Percentiles rank a stretch among this genome's conserved stretches.
These are phyloP conservation scores for Pseudogymnoascus sp. DNA, from an alignment of 2,329 filamentous ascomycete genomes.

Conservation along the genomic window DNA sequence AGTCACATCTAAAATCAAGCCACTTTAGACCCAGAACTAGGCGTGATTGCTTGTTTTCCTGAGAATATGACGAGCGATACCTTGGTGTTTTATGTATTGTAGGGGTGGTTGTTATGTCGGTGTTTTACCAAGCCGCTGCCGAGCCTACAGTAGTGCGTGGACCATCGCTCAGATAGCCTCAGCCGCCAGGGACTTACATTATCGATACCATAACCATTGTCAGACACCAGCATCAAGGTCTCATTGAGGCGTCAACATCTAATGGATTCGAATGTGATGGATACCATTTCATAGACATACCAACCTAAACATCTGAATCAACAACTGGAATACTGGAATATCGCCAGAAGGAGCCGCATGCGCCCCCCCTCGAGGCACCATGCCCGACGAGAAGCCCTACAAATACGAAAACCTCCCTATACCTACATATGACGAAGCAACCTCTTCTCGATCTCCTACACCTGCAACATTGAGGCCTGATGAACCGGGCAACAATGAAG, in stretches of 20 bases:
- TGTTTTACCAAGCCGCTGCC: conserved; percentile 8
- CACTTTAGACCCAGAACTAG: not conserved
- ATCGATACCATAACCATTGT: not conserved
- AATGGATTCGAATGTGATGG: not conserved
- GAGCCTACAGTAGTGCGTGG: conserved; percentile 7
- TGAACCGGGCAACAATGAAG: conserved; percentile 61
- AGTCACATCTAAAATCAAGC: not conserved
- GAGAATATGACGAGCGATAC: not conserved
- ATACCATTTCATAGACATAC: not conserved
- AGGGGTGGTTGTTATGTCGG: conserved; percentile 7
- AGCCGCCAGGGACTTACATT: not conserved
- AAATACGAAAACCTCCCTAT: conserved; percentile 62
- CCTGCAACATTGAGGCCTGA: conserved; percentile 54
- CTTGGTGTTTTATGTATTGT: conserved; percentile 9
- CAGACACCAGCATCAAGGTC: not conserved
- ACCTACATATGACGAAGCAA: conserved; percentile 77
- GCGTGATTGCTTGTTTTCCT: not conserved
- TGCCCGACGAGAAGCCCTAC: conserved; percentile 46
- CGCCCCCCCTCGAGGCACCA: conserved; percentile 16
- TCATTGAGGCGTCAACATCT: conserved; percentile 5
- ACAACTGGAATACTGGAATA: not conserved
- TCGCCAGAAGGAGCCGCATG: not conserved
- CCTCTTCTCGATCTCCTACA: conserved; percentile 52
- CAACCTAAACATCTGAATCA: not conserved
- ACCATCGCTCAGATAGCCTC: not conserved